phyloP scores from a whole-genome alignment of 2,329 filamentous ascomycete genomes.

The Orbilia javanica region DNA sequence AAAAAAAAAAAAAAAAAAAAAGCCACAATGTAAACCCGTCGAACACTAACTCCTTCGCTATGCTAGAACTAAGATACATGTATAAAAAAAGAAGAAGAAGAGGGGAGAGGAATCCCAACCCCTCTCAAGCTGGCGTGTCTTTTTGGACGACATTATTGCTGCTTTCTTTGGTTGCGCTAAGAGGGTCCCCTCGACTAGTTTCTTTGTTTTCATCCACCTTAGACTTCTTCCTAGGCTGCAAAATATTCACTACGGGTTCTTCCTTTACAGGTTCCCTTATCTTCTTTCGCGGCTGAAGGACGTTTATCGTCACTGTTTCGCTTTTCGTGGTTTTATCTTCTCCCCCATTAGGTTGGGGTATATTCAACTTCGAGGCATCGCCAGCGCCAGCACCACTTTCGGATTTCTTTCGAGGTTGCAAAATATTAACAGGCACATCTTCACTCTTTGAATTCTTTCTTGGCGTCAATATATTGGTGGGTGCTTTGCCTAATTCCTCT shows the following conservation, averaged over 20 bases:
- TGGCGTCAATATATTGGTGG: slow-evolving; percentile 2
- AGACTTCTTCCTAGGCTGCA: slow-evolving; percentile 43
- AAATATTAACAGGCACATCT: slow-evolving; percentile 2
- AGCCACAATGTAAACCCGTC: not conserved
- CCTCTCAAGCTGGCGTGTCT: not conserved
- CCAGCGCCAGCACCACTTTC: not conserved
- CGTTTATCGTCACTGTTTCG: slow-evolving; percentile 12
- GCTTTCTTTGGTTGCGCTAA: no score
- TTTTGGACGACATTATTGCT: not conserved
- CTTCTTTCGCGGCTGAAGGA: slow-evolving; percentile 42
- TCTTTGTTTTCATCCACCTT: not conserved
- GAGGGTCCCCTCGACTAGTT: not conserved
- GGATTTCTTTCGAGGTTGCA: slow-evolving; percentile 30
- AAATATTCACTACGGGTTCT: slow-evolving; percentile 31
- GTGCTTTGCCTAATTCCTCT: not conserved
- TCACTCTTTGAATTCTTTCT: slow-evolving; percentile 44
- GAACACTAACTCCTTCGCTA: slow-evolving; percentile 8
- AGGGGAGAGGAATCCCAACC: not conserved
- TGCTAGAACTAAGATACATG: not conserved
- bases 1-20: not conserved
- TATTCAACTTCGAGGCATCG: not conserved
- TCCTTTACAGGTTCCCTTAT: slow-evolving; percentile 15
- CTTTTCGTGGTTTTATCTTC: not conserved
- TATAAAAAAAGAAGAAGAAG: not conserved
- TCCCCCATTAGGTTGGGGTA: slow-evolving; percentile 22